Evolutionary conservation across 768 basidiomycete genomes (phyloP).

Genomic region (Trametes maxima): DNA sequence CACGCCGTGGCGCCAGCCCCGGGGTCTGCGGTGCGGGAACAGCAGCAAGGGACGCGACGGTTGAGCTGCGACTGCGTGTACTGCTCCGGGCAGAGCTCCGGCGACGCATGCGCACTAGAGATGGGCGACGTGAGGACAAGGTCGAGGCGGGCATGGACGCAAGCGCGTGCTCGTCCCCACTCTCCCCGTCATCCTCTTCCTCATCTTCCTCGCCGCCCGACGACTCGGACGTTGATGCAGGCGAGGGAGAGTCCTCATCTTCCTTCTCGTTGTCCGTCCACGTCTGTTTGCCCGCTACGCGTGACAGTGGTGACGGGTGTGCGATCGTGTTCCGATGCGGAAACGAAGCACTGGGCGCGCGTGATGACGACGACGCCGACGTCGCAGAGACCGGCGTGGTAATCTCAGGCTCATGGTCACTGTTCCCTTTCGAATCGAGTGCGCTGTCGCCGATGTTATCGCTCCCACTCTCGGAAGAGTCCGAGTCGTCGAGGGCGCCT

Average conservation of each 20-base stretch:
- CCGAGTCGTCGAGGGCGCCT: constrained; percentile 77
- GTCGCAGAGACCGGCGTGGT: constrained; percentile 38
- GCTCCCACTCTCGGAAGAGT: constrained; percentile 50
- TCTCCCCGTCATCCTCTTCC: constrained; percentile 7
- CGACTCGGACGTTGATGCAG: constrained; percentile 60
- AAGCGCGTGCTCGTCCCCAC: constrained; percentile 29
- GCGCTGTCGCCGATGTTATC: constrained; percentile 32
- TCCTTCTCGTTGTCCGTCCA: constrained; percentile 60
- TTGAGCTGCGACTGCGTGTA: constrained; percentile 64
- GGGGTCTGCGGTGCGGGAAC: neutral
- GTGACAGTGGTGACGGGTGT: constrained; percentile 69
- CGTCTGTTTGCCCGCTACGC: constrained; percentile 50
- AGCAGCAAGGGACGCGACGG: constrained; percentile 62
- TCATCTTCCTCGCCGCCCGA: constrained; percentile 30
- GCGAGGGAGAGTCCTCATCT: constrained; percentile 53
- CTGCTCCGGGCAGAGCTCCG: constrained; percentile 29
- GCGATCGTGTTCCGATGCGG: constrained; percentile 35
- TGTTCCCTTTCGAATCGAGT: constrained; percentile 34
- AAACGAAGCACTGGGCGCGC: constrained; percentile 38
- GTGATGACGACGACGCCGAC: constrained; percentile 5
- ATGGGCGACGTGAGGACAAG: constrained; percentile 5
- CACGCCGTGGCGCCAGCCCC: neutral
- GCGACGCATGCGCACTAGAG: constrained; percentile 1
- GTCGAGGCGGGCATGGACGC: constrained; percentile 23
- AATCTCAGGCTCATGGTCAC: constrained; percentile 34